These are phyloP conservation scores for Alectoria sarmentosa DNA, from an alignment of 495 filamentous ascomycete genomes.

Conservation along the genomic window DNA sequence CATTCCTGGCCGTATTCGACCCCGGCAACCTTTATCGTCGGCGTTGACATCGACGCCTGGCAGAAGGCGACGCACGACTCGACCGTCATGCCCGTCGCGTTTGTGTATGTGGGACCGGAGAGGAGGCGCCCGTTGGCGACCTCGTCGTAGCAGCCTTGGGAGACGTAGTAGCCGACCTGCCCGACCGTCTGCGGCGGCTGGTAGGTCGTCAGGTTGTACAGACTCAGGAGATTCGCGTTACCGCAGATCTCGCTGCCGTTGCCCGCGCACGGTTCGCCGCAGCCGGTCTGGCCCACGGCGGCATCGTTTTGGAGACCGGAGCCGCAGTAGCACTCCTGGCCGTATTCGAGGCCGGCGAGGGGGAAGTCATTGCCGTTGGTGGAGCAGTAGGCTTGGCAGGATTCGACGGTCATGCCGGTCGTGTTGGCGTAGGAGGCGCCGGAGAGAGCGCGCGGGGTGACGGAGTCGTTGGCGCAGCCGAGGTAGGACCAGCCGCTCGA, in stretches of 20 bases:
- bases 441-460: slow-evolving; percentile 24
- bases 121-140: not conserved
- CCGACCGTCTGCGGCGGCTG: not conserved
- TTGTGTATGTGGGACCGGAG: not conserved
- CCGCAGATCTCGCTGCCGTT: not conserved
- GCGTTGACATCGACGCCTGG: too few relatives aligned
- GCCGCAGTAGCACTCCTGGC: slow-evolving; percentile 31
- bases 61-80: not conserved
- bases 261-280: not conserved
- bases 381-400: slow-evolving; percentile 36
- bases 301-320: not conserved
- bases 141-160: not conserved
- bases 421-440: slow-evolving; percentile 29
- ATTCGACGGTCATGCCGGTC: slow-evolving; percentile 37
- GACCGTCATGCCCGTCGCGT: not conserved
- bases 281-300: not conserved
- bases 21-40: not conserved
- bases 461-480: slow-evolving; percentile 34
- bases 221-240: not conserved
- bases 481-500: slow-evolving; percentile 2
- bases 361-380: slow-evolving; percentile 26
- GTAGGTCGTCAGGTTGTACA: not conserved
- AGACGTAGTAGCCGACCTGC: not conserved
- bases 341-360: slow-evolving; percentile 32
- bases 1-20: not conserved